Base-by-base conservation (phyloP, 257 asterid species). In the Capsicum rhomboideum region DNA sequence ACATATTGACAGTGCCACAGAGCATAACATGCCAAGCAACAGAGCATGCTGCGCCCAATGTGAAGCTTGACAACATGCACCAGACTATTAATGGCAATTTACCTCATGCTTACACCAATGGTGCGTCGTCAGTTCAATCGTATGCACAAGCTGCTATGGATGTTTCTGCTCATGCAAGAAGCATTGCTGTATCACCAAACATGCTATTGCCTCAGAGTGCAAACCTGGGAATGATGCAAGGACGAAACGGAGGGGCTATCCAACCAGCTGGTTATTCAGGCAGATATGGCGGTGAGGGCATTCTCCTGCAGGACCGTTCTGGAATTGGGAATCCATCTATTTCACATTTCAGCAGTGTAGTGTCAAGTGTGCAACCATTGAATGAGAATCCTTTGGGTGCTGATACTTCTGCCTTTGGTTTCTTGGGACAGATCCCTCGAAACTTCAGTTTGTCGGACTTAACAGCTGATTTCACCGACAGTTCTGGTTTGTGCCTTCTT, bases 381-480 rank as follows among this genome's bases (percentile, higher is more conserved):
- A 86, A 84, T 7, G 97, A 87, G 87, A 74, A 87, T 13, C 82
- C 86, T 74, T 79, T 90, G 86, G 95, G 90, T 82, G 88, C 87
- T 5, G 94, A 90, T 85, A 78, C 83, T 59, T 83, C 87, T 86
- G 80, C 94, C 13, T 89, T 90, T 78, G 97, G 98, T 54, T 88
- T 92, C 63, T 86, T 96, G 90, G 94, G 97, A 77, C 98, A 91
- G 92, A 92, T 96, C 56, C 97, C 99, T 50, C 95, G 95, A 26
- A 93, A 90, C 89, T 96, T 96, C 90, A 94, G 99, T 85, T 88
- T 94, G 79, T 92, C 99, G 1, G 98, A 94, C 86, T 86, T 96
- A 91, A 89, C 98, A 56, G 94, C 94, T 49, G 98, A 92, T 85
- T 93, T 93, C 85, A 87, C 97, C 37, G 91, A 91, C 84, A 90